phyloP scores from a whole-genome alignment of 352 stramenopile genomes.

The Phytophthora fragariaefolia region DNA sequence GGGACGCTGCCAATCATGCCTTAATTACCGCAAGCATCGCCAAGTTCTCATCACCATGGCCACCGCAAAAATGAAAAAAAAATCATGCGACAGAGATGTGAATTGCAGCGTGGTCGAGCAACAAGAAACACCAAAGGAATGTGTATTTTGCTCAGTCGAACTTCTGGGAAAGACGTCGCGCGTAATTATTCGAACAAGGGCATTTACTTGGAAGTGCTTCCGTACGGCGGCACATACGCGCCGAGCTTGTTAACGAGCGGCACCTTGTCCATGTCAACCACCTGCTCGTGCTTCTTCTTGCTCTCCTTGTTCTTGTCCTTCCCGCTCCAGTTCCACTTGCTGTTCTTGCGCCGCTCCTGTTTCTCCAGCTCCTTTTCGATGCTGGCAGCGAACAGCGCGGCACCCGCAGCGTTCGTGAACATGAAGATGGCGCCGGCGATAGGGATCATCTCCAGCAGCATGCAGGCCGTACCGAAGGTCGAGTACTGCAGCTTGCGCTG shows the following conservation, averaged over 20 bases:
- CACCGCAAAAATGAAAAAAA: too few species aligned
- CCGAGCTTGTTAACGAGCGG: conserved; percentile 41
- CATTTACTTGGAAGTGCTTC: conserved; percentile 38
- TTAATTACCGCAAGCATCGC: too few species aligned
- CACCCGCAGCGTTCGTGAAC: conserved; percentile 64
- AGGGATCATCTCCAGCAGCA: conserved; percentile 70
- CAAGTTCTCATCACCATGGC: too few species aligned
- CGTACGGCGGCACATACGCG: conserved; percentile 40
- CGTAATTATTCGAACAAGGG: too few species aligned
- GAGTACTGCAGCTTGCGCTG: conserved; percentile 53
- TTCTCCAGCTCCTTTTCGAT: conserved; percentile 53
- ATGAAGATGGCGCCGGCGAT: conserved; percentile 57
- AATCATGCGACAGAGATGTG: too few species aligned
- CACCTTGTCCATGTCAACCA: conserved; percentile 26
- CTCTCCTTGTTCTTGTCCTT: conserved; percentile 26
- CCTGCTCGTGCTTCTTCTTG: conserved; percentile 17
- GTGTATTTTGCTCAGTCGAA: too few species aligned
- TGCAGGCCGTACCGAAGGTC: conserved; percentile 57
- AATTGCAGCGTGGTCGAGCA: too few species aligned
- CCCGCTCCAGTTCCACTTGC: conserved; percentile 21
- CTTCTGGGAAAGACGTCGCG: too few species aligned
- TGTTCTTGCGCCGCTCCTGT: conserved; percentile 25
- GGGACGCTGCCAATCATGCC: too few species aligned
- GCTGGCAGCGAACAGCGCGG: conserved; percentile 61
- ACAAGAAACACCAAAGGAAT: too few species aligned